phyloP scores from a whole-genome alignment of 148 eudicot species.

The Fagopyrum esculentum region DNA sequence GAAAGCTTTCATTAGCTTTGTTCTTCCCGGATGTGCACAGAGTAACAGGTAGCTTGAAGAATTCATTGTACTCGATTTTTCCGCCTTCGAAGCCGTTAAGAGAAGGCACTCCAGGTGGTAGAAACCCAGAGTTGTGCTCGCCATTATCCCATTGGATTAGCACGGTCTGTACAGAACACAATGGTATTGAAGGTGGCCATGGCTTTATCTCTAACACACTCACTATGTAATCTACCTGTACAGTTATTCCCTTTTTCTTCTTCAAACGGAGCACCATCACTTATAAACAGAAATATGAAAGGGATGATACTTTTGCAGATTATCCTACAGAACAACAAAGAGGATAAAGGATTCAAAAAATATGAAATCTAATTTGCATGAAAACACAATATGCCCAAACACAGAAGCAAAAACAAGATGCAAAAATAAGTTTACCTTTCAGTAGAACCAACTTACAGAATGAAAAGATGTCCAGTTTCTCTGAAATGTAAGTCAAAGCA shows the following conservation, averaged over 20 bases:
- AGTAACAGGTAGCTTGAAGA: slow-evolving; percentile 54
- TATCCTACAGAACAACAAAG: not conserved
- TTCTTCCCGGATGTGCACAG: slow-evolving; percentile 35
- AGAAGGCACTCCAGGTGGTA: slow-evolving; percentile 48
- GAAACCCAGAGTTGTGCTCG: slow-evolving; percentile 52
- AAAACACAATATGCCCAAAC: too few relatives aligned
- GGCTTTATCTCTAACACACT: slow-evolving; percentile 72
- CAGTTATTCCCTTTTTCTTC: slow-evolving; percentile 60
- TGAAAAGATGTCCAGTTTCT: not conserved
- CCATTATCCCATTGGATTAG: slow-evolving; percentile 89
- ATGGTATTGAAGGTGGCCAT: slow-evolving; percentile 84
- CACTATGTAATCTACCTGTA: slow-evolving; percentile 73
- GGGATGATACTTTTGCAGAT: not conserved
- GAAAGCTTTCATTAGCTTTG: slow-evolving; percentile 35
- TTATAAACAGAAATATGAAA: not conserved
- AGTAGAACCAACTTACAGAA: not conserved
- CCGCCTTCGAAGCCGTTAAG: slow-evolving; percentile 42
- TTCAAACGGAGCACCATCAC: slow-evolving; percentile 73
- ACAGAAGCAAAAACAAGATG: not conserved
- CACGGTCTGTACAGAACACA: slow-evolving; percentile 62
- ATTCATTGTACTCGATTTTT: slow-evolving; percentile 54
- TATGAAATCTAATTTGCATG: too few relatives aligned
- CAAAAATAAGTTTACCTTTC: not conserved
- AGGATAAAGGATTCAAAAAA: too few relatives aligned
- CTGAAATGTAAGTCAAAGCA: not conserved